Conservation (phyloP, 768 basidiomycete species). For the Russula lepida region DNA sequence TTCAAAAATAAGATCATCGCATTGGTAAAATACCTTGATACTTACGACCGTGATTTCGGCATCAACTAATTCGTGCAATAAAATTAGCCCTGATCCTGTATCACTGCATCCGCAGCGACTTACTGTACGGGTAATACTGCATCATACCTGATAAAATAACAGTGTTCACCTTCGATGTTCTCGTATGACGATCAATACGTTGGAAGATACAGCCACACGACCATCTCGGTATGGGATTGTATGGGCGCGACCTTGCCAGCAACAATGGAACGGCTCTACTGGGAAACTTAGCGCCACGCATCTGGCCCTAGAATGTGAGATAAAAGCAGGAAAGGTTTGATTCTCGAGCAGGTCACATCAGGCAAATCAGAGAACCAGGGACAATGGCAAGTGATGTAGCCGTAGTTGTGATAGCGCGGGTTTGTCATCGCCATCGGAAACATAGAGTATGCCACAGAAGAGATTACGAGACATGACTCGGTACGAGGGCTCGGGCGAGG, state of each 20-base stretch:
- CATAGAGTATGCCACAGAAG: not conserved
- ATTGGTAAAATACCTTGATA: not conserved
- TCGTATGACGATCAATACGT: not conserved
- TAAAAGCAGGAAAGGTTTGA: not conserved
- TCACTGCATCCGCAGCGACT: not conserved
- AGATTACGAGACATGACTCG: not conserved
- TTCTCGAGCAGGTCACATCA: not conserved
- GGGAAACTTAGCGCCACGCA: not conserved
- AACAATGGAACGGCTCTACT: not conserved
- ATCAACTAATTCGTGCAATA: not conserved
- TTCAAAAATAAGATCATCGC: not conserved
- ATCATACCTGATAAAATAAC: not conserved
- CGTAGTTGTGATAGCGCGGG: not conserved
- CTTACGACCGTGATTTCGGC: not conserved
- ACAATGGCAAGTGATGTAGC: not conserved
- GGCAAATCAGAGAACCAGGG: not conserved
- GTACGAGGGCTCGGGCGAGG: not conserved
- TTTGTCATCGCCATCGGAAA: not conserved
- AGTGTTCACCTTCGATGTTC: not conserved
- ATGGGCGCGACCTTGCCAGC: not conserved
- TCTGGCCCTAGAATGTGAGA: not conserved
- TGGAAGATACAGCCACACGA: not conserved
- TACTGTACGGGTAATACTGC: not conserved
- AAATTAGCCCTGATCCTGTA: not conserved
- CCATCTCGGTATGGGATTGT: not conserved